Percentiles rank a stretch among this genome's conserved stretches.
These are phyloP conservation scores for Metschnikowia baotianmanensis DNA, from an alignment of 805 yeast species.

Conservation along the genomic window DNA sequence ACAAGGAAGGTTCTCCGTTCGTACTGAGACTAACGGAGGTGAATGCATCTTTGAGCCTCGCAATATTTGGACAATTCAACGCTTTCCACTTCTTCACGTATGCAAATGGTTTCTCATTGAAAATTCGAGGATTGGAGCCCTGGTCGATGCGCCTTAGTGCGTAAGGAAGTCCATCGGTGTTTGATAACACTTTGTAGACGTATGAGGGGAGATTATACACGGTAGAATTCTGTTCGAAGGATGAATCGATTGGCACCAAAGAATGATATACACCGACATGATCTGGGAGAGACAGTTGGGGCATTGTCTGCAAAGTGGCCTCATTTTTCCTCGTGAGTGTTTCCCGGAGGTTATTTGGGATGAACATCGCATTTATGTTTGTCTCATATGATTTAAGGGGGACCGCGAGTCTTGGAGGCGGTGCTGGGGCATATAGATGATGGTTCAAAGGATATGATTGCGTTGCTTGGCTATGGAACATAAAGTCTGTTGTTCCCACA, in stretches of 20 bases:
- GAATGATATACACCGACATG: constrained; percentile 70
- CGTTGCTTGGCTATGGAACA: constrained; percentile 15
- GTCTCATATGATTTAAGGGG: constrained; percentile 71
- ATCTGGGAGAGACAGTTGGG: constrained; percentile 50
- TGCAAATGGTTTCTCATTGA: constrained; percentile 57
- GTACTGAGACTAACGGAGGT: constrained; percentile 86
- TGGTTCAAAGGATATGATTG: constrained; percentile 60
- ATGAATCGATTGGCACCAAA: constrained; percentile 71
- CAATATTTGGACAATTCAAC: constrained; percentile 54
- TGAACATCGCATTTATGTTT: constrained; percentile 64
- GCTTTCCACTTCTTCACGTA: constrained; percentile 67
- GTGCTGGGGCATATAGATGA: constrained; percentile 86
- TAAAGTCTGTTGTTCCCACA: constrained; percentile 12
- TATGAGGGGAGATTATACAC: constrained; percentile 57
- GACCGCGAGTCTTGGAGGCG: constrained; percentile 67
- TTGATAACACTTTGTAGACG: constrained; percentile 77
- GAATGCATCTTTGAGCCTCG: constrained; percentile 74
- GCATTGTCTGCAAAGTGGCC: constrained; percentile 69
- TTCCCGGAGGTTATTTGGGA: constrained; percentile 71
- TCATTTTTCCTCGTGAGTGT: constrained; percentile 69
- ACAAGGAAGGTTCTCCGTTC: constrained; percentile 49
- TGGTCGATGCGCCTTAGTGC: constrained; percentile 69
- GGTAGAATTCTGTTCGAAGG: constrained; percentile 29
- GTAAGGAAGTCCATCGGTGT: constrained; percentile 73
- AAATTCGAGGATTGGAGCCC: constrained; percentile 18